Base-by-base conservation (phyloP, 208 protist genomes). In the Trypanosoma conorhini region DNA sequence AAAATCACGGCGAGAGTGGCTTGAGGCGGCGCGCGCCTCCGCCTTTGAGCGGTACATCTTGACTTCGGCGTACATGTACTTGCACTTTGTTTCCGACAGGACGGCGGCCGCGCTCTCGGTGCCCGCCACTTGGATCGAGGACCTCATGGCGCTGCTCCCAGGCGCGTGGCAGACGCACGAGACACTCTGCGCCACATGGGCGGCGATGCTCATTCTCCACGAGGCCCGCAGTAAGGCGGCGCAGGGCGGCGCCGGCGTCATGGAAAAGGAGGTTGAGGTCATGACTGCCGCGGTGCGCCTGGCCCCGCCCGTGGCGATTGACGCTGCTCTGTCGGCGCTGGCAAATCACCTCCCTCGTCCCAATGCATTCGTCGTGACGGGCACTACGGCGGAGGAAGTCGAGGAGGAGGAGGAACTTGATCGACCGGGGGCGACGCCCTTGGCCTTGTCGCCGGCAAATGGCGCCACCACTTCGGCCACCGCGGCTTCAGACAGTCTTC, bases 21-120 rank as follows among this genome's bases (percentile, higher is more conserved):
- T 75, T 40, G 38, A 42, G 24, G 60, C 44, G 15, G 65, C 64
- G 17, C 54, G 33, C n/a, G 15, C n/a, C 17, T 62, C 70, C 58
- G 72, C 59, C 15, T 30, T 19, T 42, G 70, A 78, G 13, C 22
- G 71, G n/a, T 88, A 92, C 51, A 58, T 88, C 10, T 79, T 82
- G 73, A 92, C 86, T 10, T 85, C 86, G 2, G 85, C 83, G 12
- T 86, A 87, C 63, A 83, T 94, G 71, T 77, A 88, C n/a, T 68
- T 89, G 31, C 77, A 79, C 38, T 66, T 84, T 64, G 67, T 78
- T 8, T 75, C 70, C 22, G 72, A 77, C 68, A 72, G 48, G 48
- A 79, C 58, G 17, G 28, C 73, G 17, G 26, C 48, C 15, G 31
- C 8, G 15, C 61, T 63, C 17, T 72, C 57, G 26, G 56, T 81